A percentile compares a stretch with the other conserved stretches of the same genome.
Evolutionary conservation across 2,329 filamentous ascomycete genomes (phyloP).

Genomic region (Pseudogymnoascus sp.): DNA sequence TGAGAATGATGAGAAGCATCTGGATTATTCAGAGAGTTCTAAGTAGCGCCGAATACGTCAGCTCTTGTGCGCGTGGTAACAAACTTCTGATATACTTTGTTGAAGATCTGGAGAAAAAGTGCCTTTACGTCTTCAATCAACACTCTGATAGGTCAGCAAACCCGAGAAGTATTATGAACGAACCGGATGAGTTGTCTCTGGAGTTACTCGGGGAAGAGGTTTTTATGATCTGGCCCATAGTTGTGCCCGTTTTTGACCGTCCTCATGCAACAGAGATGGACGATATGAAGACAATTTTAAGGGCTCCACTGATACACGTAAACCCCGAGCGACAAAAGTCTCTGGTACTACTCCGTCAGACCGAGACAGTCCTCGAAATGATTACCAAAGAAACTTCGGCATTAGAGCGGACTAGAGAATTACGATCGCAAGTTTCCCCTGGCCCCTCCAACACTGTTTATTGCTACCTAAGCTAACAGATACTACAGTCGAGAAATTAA

Average conservation of each 20-base stretch:
- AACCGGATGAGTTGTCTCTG: background rate
- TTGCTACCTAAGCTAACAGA: background rate
- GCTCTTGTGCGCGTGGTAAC: slow-evolving; percentile 4
- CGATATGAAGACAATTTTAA: slow-evolving; percentile 7
- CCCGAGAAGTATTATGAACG: background rate
- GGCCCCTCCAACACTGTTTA: background rate
- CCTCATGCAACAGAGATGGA: background rate
- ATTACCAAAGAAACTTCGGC: slow-evolving; percentile 8
- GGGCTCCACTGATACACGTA: background rate
- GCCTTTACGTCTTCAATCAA: slow-evolving; percentile 3
- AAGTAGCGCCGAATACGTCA: background rate
- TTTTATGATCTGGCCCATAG: slow-evolving; percentile 7
- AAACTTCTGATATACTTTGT: slow-evolving; percentile 7
- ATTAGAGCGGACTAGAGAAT: background rate
- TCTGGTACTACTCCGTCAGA: slow-evolving; percentile 8
- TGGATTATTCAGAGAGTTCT: slow-evolving; percentile 9
- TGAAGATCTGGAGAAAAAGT: slow-evolving; percentile 3
- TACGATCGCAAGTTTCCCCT: background rate
- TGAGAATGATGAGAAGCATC: slow-evolving; percentile 7
- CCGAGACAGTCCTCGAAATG: slow-evolving; percentile 7
- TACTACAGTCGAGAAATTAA: background rate
- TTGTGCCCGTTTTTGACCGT: background rate
- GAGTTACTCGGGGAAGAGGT: background rate
- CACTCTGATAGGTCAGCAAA: background rate
- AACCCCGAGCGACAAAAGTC: background rate